Conservation (phyloP, 371 early-diverging fungal species). For the Choanephora cucurbitarum region DNA sequence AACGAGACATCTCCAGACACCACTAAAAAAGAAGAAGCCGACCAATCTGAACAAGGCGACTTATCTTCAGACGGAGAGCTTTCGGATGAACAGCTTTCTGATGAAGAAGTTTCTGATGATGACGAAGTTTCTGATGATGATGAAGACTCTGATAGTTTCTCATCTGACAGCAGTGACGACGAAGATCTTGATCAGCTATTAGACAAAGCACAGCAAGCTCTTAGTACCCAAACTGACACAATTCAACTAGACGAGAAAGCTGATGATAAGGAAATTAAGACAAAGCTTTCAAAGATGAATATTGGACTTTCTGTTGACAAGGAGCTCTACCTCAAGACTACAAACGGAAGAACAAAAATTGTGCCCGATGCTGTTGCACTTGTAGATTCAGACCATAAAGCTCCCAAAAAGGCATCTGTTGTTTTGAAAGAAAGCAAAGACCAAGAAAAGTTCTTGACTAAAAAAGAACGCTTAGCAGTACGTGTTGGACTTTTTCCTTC, state of each 20-base stretch:
- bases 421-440: slow-evolving; percentile 25
- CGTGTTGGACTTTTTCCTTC: slow-evolving; percentile 3
- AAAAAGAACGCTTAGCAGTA: slow-evolving; percentile 46
- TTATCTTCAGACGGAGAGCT: background rate
- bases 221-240: slow-evolving; percentile 33
- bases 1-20: background rate
- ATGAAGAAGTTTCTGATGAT: slow-evolving; percentile 9
- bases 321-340: slow-evolving; percentile 33
- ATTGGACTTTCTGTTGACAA: slow-evolving; percentile 30
- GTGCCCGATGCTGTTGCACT: slow-evolving; percentile 25
- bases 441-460: slow-evolving; percentile 20
- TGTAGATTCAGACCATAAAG: slow-evolving; percentile 11
- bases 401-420: slow-evolving; percentile 21
- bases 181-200: slow-evolving; percentile 53
- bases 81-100: slow-evolving; percentile 10
- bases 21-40: slow-evolving; percentile 7
- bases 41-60: slow-evolving; percentile 6
- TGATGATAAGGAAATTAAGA: slow-evolving; percentile 13
- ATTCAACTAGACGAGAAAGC: slow-evolving; percentile 14
- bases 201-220: slow-evolving; percentile 50
- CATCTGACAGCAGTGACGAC: slow-evolving; percentile 1
- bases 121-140: background rate
- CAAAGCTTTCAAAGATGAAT: slow-evolving; percentile 44
- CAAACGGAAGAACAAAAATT: slow-evolving; percentile 22
- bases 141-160: background rate